phyloP scores from a whole-genome alignment of 768 basidiomycete species.

The Floccularia luteovirens region DNA sequence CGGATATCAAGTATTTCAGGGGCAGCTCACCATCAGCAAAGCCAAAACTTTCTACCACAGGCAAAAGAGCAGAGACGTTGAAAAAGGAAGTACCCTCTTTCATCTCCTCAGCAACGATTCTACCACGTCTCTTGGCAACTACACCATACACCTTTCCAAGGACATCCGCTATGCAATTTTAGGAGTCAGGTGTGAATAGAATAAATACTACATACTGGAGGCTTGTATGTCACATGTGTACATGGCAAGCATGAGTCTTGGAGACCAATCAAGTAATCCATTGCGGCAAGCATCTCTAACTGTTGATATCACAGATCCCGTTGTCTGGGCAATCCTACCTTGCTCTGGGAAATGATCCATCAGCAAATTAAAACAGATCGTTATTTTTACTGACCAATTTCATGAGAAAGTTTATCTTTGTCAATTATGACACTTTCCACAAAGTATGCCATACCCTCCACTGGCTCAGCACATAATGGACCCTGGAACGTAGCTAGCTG shows the following conservation, averaged over 20 bases:
- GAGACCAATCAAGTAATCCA: slow-evolving; percentile 95
- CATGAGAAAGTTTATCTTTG: slow-evolving; percentile 47
- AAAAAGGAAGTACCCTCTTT: slow-evolving; percentile 96
- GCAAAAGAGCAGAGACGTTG: slow-evolving; percentile 82
- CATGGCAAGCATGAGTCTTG: slow-evolving; percentile 95
- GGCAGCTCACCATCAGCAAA: slow-evolving; percentile 80
- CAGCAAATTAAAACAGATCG: not conserved
- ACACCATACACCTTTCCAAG: slow-evolving; percentile 97
- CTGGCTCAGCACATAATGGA: slow-evolving; percentile 90
- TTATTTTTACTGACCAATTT: slow-evolving; percentile 45
- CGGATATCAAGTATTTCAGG: not conserved
- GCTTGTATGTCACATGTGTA: slow-evolving; percentile 98
- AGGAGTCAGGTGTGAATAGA: slow-evolving; percentile 8
- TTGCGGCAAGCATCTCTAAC: slow-evolving; percentile 86
- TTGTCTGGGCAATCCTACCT: slow-evolving; percentile 75
- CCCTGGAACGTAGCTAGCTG: slow-evolving; percentile 93
- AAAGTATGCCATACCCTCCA: slow-evolving; percentile 89
- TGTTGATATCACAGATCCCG: slow-evolving; percentile 85
- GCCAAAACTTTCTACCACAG: slow-evolving; percentile 96
- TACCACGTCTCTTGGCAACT: slow-evolving; percentile 83
- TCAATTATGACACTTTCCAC: slow-evolving; percentile 72
- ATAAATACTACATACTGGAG: slow-evolving; percentile 60
- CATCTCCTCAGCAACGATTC: slow-evolving; percentile 97
- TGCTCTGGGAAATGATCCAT: slow-evolving; percentile 40
- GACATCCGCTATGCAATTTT: slow-evolving; percentile 66